These are phyloP conservation scores for Mycena pura DNA, from an alignment of 768 basidiomycete genomes.

Conservation along the genomic window DNA sequence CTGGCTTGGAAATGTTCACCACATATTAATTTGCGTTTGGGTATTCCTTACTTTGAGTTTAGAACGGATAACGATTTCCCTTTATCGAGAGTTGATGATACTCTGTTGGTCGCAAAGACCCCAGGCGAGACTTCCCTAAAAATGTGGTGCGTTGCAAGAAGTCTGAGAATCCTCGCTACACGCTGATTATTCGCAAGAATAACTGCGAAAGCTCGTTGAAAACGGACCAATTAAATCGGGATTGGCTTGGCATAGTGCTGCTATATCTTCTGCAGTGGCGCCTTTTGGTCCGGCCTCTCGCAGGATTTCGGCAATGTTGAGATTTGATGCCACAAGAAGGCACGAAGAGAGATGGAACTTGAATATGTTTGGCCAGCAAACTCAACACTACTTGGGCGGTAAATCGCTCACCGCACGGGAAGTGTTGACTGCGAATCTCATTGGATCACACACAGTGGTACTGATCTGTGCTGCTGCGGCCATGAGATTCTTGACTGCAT, in stretches of 20 bases:
- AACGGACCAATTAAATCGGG: constrained; percentile 35
- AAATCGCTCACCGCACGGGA: constrained; percentile 17
- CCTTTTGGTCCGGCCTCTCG: constrained; percentile 38
- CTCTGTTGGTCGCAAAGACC: constrained; percentile 40
- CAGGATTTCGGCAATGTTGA: constrained; percentile 39
- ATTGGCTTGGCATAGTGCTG: constrained; percentile 28
- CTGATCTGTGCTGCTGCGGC: constrained; percentile 29
- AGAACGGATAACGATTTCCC: constrained; percentile 28
- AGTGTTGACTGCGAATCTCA: constrained; percentile 1
- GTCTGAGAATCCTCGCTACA: constrained; percentile 37
- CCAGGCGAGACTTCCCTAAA: constrained; percentile 39
- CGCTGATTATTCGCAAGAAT: not conserved
- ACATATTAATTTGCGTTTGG: not conserved
- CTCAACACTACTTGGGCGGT: no score
- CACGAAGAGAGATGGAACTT: constrained; percentile 29
- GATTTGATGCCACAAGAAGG: constrained; percentile 23
- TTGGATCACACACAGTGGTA: constrained; percentile 21
- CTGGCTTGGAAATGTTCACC: not conserved
- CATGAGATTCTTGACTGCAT: constrained; percentile 12
- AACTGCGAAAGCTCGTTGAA: no score
- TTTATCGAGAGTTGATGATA: constrained; percentile 38
- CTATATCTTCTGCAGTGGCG: constrained; percentile 38
- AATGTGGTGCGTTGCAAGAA: constrained; percentile 42
- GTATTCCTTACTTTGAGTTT: constrained; percentile 22
- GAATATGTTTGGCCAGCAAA: not conserved